These are phyloP conservation scores for Xylariaceae sp. DNA, from an alignment of 2,329 filamentous ascomycete species.

Conservation along the genomic window DNA sequence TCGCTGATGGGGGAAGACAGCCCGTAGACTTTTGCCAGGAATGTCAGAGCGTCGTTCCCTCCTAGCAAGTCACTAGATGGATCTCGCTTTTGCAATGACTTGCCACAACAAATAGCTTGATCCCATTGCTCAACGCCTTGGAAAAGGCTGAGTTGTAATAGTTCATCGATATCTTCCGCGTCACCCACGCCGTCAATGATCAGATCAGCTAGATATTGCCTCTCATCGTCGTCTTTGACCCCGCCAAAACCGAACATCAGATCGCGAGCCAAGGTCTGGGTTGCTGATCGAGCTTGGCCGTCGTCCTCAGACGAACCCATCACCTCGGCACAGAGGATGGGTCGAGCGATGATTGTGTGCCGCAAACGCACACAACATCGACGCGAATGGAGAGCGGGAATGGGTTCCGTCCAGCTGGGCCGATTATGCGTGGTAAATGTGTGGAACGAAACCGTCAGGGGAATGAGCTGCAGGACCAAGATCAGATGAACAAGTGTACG, in stretches of 20 bases:
- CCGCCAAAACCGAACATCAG: slow-evolving; percentile 33
- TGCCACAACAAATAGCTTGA: slow-evolving; percentile 31
- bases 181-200: slow-evolving; percentile 23
- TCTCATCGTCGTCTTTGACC: slow-evolving; percentile 19
- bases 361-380: too few relatives aligned
- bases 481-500: too few relatives aligned
- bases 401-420: too few relatives aligned
- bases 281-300: slow-evolving; percentile 1
- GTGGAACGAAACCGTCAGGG: too few relatives aligned
- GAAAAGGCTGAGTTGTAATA: slow-evolving; percentile 27
- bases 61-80: slow-evolving; percentile 19
- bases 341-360: too few relatives aligned
- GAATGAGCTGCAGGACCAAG: too few relatives aligned
- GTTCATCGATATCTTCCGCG: slow-evolving; percentile 23
- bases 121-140: slow-evolving; percentile 33
- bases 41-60: slow-evolving; percentile 26
- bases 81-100: slow-evolving; percentile 22
- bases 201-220: slow-evolving; percentile 25
- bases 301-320: slow-evolving; percentile 6
- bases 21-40: slow-evolving; percentile 16
- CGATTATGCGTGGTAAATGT: too few relatives aligned
- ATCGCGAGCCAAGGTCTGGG: slow-evolving; percentile 19
- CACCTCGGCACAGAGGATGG: too few relatives aligned
- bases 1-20: background rate
- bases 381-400: too few relatives aligned